Base-by-base conservation (phyloP, 805 yeast genomes). In the Huiozyma sinensis region DNA sequence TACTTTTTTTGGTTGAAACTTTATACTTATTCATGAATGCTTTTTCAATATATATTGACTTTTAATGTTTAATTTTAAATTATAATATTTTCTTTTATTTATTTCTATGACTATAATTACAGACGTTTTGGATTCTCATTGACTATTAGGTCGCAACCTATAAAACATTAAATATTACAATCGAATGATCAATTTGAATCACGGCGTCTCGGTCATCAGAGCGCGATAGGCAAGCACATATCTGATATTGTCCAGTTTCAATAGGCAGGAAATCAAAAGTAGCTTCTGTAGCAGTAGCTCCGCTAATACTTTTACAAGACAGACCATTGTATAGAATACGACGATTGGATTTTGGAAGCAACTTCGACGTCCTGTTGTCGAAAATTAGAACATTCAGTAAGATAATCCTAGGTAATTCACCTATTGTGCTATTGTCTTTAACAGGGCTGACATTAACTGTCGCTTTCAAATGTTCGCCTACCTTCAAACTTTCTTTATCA, bases 191-290 rank as follows among this genome's bases (percentile, higher is more conserved):
- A 11, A 52, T 47, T 37, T 52, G 56, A 13, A 49, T 28, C 2
- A 49, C 28, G 5, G 41, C 38, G 11, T 44, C 49, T 3, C 38
- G 39, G 17, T 42, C 43, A 10, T 33, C 31, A 6, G 32, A 27
- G 34, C 41, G 35, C 28, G 52, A 46, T 5, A 57, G 17, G 32
- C 52, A 50, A 2, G 52, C 56, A 1, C 89, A 86, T 82, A 95
- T 81, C 58, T 85, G 92, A 57, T 81, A 88, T 40, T 76, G 81
- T 1, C 97, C 97, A 38, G 71, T 71, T 44, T 83, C 89, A 34
- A 89, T 64, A 5, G 86, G 74, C 13, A 81, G 77, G 35, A 83
- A 57, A 27, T 68, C 69, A 30, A 77, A 64, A 1, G 58, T 65
- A 4, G 65, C 53, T 28, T 64, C 70, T 1, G 75, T 73, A 0